Evolutionary conservation across 805 yeast genomes (phyloP).

Genomic region (Ogataea corticis): DNA sequence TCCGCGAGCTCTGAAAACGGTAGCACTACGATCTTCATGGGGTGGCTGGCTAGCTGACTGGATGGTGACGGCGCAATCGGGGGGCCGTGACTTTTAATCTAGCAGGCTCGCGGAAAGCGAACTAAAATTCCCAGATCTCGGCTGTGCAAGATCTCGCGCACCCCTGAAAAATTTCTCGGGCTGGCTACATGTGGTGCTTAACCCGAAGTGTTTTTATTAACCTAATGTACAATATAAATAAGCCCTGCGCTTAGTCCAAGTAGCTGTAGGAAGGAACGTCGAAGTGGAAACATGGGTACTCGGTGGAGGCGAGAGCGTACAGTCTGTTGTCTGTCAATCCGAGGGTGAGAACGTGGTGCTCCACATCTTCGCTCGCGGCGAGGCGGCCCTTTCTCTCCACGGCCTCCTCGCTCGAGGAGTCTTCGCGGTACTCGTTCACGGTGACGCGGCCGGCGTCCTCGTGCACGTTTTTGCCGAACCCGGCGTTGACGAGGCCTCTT

Average conservation of each 20-base stretch:
- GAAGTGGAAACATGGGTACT: conserved; percentile 75
- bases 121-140: not conserved
- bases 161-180: no score
- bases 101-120: no score
- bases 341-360: conserved; percentile 23
- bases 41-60: not conserved
- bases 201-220: not conserved
- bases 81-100: no score
- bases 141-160: not conserved
- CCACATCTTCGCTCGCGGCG: conserved; percentile 9
- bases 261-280: conserved; percentile 62
- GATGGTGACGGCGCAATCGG: no score
- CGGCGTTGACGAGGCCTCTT: conserved; percentile 70
- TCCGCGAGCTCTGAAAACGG: conserved; percentile 1
- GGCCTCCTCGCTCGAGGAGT: conserved; percentile 19
- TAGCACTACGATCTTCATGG: conserved; percentile 4
- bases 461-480: conserved; percentile 56
- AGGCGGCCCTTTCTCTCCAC: conserved; percentile 34
- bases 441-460: conserved; percentile 9
- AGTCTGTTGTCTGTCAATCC: conserved; percentile 20
- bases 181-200: no score
- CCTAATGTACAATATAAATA: conserved; percentile 4
- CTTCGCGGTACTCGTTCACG: conserved; percentile 10
- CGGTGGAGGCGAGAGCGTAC: conserved; percentile 58
- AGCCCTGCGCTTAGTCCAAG: conserved; percentile 16